Evolutionary conservation across 208 protist species (phyloP).

Genomic region (Trypanosoma mega): DNA sequence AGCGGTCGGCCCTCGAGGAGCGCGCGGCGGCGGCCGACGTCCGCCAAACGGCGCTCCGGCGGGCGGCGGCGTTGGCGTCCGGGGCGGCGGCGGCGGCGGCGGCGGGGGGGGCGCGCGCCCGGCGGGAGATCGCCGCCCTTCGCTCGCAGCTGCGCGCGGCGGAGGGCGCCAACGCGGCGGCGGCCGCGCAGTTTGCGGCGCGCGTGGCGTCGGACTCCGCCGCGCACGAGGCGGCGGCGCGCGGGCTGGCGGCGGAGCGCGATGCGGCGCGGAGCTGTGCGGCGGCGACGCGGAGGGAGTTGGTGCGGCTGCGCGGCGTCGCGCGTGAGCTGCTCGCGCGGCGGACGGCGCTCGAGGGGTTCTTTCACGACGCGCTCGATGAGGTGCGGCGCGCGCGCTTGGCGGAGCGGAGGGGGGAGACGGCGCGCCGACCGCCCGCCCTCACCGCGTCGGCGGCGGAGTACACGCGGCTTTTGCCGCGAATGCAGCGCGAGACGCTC

Average conservation of each 20-base stretch:
- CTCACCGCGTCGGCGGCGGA: constrained; percentile 17
- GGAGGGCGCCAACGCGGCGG: constrained; percentile 55
- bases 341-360: constrained; percentile 81
- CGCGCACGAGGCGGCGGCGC: constrained; percentile 31
- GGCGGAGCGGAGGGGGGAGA: constrained; percentile 44
- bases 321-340: constrained; percentile 58
- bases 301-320: constrained; percentile 53
- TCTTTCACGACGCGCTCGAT: constrained; percentile 80
- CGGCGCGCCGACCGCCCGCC: constrained; percentile 2
- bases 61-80: constrained; percentile 40
- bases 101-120: constrained; percentile 46
- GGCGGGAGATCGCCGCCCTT: constrained; percentile 47
- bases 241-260: constrained; percentile 42
- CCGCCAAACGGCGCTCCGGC: constrained; percentile 46
- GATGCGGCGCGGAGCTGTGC: constrained; percentile 57
- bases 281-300: constrained; percentile 45
- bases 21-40: constrained; percentile 28
- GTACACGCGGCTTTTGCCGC: constrained; percentile 35
- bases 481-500: constrained; percentile 48
- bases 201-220: constrained; percentile 32
- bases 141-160: constrained; percentile 45
- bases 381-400: constrained; percentile 69
- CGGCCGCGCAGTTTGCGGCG: constrained; percentile 62
- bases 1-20: constrained; percentile 29
- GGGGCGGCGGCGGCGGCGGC: constrained; percentile 44